Percentiles rank a stretch among this genome's conserved stretches.
Conservation (phyloP, 2,329 filamentous ascomycete genomes). For the Cladosporium oxysporum region DNA sequence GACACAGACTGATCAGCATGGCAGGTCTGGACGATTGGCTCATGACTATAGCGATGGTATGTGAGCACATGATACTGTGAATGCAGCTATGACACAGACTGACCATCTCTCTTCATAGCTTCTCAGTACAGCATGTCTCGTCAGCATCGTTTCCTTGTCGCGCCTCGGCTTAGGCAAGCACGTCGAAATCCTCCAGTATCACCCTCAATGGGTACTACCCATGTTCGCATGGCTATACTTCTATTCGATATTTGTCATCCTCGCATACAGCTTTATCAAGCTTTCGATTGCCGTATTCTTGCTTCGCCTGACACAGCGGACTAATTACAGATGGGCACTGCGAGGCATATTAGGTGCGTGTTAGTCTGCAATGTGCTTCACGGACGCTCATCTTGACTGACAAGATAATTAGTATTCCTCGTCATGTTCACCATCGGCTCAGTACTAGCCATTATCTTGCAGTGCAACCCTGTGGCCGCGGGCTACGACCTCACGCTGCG, state of each 20-base stretch:
- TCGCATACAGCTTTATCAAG: conserved; percentile 10
- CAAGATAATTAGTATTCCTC: not conserved
- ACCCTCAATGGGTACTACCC: not conserved
- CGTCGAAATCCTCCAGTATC: conserved; percentile 2
- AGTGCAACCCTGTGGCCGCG: conserved; percentile 8
- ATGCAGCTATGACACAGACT: not conserved
- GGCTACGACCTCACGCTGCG: conserved; percentile 3
- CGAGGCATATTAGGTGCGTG: conserved; percentile 1
- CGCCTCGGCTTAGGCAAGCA: not conserved
- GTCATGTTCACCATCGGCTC: not conserved
- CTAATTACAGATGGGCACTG: not conserved
- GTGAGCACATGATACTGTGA: not conserved
- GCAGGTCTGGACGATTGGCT: conserved; percentile 1
- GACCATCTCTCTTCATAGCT: not conserved
- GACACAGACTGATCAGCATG: not conserved
- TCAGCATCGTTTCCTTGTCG: conserved; percentile 2
- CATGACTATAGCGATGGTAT: not conserved
- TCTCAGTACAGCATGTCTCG: conserved; percentile 1
- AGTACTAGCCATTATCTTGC: conserved; percentile 1
- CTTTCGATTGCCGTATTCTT: conserved; percentile 6
- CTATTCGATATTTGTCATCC: conserved; percentile 5
- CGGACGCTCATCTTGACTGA: not conserved
- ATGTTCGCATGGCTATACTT: conserved; percentile 1
- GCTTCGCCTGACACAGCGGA: conserved; percentile 4
- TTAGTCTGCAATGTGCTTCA: not conserved